phyloP scores from a whole-genome alignment of 164 flowering plant genomes.

The Euptelea pleiosperma region DNA sequence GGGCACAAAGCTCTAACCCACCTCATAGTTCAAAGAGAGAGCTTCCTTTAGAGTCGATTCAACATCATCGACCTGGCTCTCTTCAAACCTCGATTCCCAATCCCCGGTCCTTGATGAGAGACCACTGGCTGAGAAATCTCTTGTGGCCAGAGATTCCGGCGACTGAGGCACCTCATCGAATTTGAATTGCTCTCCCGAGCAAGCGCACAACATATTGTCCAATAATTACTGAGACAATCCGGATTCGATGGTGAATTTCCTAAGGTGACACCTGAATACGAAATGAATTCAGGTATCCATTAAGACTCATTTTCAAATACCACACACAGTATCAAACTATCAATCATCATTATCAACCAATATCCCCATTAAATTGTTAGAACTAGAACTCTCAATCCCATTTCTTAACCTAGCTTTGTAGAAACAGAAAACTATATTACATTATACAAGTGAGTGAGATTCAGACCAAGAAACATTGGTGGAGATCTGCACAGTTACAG shows the following conservation, averaged over 20 bases:
- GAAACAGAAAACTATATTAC: neutral
- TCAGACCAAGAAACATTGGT: slow-evolving; percentile 11
- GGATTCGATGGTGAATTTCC: too few relatives aligned
- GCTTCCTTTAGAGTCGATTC: slow-evolving; percentile 96
- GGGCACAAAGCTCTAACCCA: slow-evolving; percentile 16
- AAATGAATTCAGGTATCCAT: slow-evolving; percentile 1
- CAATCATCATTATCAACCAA: too few relatives aligned
- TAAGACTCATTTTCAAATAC: slow-evolving; percentile 9
- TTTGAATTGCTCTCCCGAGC: slow-evolving; percentile 96
- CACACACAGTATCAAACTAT: too few relatives aligned
- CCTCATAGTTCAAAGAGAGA: slow-evolving; percentile 94
- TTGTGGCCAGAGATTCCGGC: slow-evolving; percentile 88
- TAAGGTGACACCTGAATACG: slow-evolving; percentile 21
- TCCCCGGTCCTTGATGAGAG: slow-evolving; percentile 79
- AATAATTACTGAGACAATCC: slow-evolving; percentile 12
- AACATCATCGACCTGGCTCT: slow-evolving; percentile 88
- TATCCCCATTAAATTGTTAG: too few relatives aligned
- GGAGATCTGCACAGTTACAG: slow-evolving; percentile 10
- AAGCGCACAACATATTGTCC: slow-evolving; percentile 85
- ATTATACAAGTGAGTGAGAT: neutral
- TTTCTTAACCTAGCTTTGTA: slow-evolving; percentile 5
- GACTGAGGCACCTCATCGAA: slow-evolving; percentile 87
- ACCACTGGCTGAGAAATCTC: slow-evolving; percentile 88
- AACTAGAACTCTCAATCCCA: too few relatives aligned
- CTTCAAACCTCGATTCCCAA: slow-evolving; percentile 82